A percentile compares a stretch with the other conserved stretches of the same genome.
Evolutionary conservation across 2,329 filamentous ascomycete genomes (phyloP).

Genomic region (Calonectria hawksworthii): DNA sequence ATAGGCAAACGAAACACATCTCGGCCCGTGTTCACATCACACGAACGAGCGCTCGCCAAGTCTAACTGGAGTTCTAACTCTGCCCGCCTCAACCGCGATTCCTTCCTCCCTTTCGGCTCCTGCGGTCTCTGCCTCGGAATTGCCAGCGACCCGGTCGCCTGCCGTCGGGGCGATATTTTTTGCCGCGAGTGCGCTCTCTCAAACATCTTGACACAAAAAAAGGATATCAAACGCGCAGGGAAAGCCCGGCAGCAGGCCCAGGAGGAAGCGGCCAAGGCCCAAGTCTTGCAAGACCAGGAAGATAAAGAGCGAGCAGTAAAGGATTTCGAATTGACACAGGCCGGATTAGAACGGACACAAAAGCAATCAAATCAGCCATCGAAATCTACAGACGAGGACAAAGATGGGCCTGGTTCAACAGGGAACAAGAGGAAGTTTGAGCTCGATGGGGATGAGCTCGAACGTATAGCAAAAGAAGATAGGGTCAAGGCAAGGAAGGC

Average conservation of each 20-base stretch:
- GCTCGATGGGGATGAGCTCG: conserved; percentile 82
- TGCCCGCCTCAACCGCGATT: conserved; percentile 89
- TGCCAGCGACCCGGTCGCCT: conserved; percentile 86
- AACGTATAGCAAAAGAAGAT: conserved; percentile 78
- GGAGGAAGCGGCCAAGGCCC: conserved; percentile 73
- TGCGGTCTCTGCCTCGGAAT: conserved; percentile 90
- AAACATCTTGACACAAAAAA: conserved; percentile 91
- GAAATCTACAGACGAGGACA: conserved; percentile 35
- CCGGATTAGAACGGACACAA: conserved; percentile 67
- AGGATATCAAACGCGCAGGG: conserved; percentile 88
- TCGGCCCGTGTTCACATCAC: conserved; percentile 91
- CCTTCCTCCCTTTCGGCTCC: conserved; percentile 90
- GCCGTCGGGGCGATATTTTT: conserved; percentile 88
- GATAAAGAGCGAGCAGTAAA: conserved; percentile 77
- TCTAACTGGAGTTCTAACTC: conserved; percentile 85
- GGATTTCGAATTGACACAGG: conserved; percentile 89
- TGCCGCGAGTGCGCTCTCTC: conserved; percentile 93
- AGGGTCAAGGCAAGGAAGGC: conserved; percentile 77
- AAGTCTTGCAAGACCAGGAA: conserved; percentile 75
- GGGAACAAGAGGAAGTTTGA: conserved; percentile 78
- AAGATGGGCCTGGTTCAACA: conserved; percentile 26
- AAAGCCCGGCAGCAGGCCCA: conserved; percentile 73
- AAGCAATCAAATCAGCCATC: conserved; percentile 56
- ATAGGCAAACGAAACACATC: conserved; percentile 90
- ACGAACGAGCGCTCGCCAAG: conserved; percentile 88